phyloP scores from a whole-genome alignment of 2,329 filamentous ascomycete species.

The Purpureocillium takamizusanense region DNA sequence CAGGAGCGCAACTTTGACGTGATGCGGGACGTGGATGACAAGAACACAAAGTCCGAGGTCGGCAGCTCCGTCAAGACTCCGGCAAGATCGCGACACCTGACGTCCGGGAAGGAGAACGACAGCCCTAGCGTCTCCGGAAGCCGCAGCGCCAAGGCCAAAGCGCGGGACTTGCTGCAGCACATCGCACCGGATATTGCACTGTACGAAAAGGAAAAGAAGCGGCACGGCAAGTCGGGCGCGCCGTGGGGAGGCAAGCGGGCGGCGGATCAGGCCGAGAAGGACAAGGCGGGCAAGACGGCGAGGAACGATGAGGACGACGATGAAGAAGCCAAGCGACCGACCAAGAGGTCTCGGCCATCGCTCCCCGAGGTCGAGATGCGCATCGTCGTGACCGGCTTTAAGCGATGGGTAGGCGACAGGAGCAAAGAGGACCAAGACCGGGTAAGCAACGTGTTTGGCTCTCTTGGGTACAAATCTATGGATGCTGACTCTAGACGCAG shows the following conservation, averaged over 20 bases:
- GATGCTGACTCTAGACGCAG: constrained; percentile 32
- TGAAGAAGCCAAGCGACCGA: constrained; percentile 39
- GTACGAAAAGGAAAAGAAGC: constrained; percentile 90
- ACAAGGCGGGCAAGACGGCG: constrained; percentile 29
- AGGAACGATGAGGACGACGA: constrained; percentile 32
- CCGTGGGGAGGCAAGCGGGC: constrained; percentile 57
- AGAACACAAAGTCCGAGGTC: constrained; percentile 19
- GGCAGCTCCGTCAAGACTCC: constrained; percentile 25
- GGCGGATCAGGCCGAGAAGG: constrained; percentile 47
- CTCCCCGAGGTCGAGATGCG: constrained; percentile 59
- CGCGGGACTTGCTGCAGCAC: constrained; percentile 65
- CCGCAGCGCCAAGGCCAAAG: constrained; percentile 81
- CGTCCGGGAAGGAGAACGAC: constrained; percentile 71
- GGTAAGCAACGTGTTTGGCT: constrained; percentile 40
- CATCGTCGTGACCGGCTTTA: constrained; percentile 76
- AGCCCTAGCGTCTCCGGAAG: constrained; percentile 64
- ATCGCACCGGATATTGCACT: constrained; percentile 77
- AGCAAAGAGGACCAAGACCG: constrained; percentile 72
- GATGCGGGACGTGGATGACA: constrained; percentile 32
- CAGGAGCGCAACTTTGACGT: constrained; percentile 31
- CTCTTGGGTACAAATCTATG: neutral
- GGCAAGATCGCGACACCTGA: constrained; percentile 31
- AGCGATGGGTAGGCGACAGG: constrained; percentile 66
- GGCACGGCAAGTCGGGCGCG: constrained; percentile 40
- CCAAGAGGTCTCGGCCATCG: constrained; percentile 53